Evolutionary conservation across 345 rosid genomes (phyloP).

Genomic region (Camelina hispida): DNA sequence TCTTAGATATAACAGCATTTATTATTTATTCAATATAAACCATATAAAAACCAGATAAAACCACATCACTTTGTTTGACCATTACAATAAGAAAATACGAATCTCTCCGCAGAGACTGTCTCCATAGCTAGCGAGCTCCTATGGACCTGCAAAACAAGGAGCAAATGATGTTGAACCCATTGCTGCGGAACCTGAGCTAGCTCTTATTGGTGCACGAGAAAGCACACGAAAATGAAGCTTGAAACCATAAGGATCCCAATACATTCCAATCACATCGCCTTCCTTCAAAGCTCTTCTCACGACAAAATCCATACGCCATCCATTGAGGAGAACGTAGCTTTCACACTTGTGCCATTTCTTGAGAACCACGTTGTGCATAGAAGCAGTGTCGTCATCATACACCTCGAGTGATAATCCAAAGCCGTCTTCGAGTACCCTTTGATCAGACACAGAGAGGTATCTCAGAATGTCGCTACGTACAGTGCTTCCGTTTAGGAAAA

Average conservation of each 20-base stretch:
- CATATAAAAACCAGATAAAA: not conserved
- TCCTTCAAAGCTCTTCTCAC: not conserved
- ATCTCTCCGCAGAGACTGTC: not conserved
- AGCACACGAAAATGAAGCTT: not conserved
- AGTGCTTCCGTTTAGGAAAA: not conserved
- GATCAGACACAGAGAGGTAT: not conserved
- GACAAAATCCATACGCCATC: not conserved
- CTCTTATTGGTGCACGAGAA: not conserved
- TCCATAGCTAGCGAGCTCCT: not conserved
- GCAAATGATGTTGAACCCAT: not conserved
- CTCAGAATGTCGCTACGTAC: not conserved
- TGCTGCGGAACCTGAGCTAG: not conserved
- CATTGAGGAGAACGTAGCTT: not conserved
- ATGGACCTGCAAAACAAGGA: not conserved
- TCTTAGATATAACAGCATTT: not conserved
- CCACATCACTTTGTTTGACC: not conserved
- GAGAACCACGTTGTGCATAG: not conserved
- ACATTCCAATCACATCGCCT: not conserved
- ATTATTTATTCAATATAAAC: not conserved
- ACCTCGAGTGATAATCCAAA: not conserved
- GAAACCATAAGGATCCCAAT: not conserved
- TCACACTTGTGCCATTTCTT: not conserved
- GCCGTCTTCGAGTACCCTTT: not conserved
- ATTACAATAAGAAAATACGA: not conserved
- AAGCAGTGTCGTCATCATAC: constrained; percentile 1